These are phyloP conservation scores for Wickerhamiella vanderwaltii DNA, from an alignment of 805 yeast species.

Conservation along the genomic window DNA sequence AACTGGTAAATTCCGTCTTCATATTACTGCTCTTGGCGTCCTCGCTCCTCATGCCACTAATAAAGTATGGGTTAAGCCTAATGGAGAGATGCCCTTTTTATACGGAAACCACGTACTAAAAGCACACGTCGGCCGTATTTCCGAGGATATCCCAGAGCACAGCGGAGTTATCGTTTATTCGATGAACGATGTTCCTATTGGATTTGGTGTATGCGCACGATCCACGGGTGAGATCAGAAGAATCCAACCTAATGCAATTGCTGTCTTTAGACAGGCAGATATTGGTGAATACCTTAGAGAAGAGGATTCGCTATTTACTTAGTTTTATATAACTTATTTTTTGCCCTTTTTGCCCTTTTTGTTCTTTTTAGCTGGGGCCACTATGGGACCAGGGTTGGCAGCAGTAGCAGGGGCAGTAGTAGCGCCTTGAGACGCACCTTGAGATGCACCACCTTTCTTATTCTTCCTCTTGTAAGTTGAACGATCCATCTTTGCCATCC, in stretches of 20 bases:
- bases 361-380: conserved; percentile 17
- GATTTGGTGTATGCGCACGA: conserved; percentile 91
- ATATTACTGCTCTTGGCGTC: conserved; percentile 77
- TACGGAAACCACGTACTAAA: conserved; percentile 94
- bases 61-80: conserved; percentile 90
- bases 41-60: conserved; percentile 80
- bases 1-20: conserved; percentile 91
- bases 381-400: conserved; percentile 5
- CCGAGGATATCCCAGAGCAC: conserved; percentile 96
- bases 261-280: conserved; percentile 93
- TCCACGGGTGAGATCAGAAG: conserved; percentile 78
- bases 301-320: conserved; percentile 85
- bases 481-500: conserved; percentile 84
- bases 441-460: conserved; percentile 41
- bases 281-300: conserved; percentile 97
- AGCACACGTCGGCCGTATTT: conserved; percentile 93
- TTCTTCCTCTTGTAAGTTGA: conserved; percentile 69
- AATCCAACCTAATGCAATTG: conserved; percentile 86
- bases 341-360: conserved; percentile 28
- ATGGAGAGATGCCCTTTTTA: conserved; percentile 97
- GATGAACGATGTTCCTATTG: conserved; percentile 86
- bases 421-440: conserved; percentile 20
- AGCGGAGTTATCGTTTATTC: conserved; percentile 88
- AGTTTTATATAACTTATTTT: conserved; percentile 17
- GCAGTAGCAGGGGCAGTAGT: neutral